Percentiles rank a stretch among this genome's conserved stretches.
These are phyloP conservation scores for Talaromyces sp. DNA, from an alignment of 2,329 filamentous ascomycete species.

Conservation along the genomic window DNA sequence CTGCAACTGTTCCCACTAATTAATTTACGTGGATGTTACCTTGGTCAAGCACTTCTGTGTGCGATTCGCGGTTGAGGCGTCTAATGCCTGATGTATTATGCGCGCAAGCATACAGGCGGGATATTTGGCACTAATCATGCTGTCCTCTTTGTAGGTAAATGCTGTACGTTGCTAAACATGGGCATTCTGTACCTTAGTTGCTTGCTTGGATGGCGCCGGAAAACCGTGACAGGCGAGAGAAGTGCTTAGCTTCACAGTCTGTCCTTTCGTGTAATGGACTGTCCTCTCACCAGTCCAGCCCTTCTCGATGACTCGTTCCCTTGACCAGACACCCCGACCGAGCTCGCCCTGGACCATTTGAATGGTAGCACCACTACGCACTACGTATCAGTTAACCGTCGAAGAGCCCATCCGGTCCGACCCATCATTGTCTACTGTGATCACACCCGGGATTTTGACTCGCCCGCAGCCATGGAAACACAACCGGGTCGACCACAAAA, in stretches of 20 bases:
- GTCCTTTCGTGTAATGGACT: background rate
- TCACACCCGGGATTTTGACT: background rate
- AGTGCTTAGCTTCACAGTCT: background rate
- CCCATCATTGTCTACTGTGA: background rate
- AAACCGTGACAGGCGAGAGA: background rate
- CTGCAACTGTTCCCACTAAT: background rate
- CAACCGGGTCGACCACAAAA: conserved; percentile 1
- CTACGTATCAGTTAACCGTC: background rate
- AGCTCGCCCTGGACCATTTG: background rate
- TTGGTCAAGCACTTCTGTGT: background rate
- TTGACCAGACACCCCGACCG: background rate
- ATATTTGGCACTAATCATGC: background rate
- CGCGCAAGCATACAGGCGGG: background rate
- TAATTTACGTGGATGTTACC: background rate
- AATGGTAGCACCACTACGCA: too few relatives aligned
- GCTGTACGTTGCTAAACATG: background rate
- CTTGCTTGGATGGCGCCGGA: background rate
- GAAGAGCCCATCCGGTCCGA: background rate
- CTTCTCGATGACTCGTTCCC: background rate
- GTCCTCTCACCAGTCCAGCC: background rate
- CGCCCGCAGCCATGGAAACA: conserved; percentile 1
- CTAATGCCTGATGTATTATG: background rate
- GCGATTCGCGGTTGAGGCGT: background rate
- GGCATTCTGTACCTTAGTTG: background rate
- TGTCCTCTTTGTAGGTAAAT: background rate